Conservation (phyloP, 2,329 filamentous ascomycete species). For the Chlorencoelia australis region DNA sequence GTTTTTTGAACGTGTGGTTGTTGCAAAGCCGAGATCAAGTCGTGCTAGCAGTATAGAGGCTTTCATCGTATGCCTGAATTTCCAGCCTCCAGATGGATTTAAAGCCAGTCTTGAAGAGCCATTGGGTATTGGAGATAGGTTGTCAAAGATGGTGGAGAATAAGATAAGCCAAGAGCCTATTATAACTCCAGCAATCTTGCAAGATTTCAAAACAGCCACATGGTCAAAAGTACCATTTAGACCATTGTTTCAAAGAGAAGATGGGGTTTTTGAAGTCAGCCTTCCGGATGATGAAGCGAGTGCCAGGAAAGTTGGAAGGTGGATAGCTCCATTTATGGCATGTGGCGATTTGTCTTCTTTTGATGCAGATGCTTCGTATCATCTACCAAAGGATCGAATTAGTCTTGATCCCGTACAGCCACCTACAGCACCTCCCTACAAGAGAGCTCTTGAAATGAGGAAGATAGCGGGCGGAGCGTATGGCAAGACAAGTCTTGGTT, state of each 20-base stretch:
- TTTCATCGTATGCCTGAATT: constrained; percentile 91
- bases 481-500: constrained; percentile 19
- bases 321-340: constrained; percentile 95
- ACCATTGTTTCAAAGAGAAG: constrained; percentile 10
- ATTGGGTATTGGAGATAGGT: constrained; percentile 51
- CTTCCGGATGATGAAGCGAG: constrained; percentile 26
- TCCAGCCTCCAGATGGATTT: constrained; percentile 69
- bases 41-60: constrained; percentile 95
- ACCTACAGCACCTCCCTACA: constrained; percentile 92
- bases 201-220: constrained; percentile 34
- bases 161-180: constrained; percentile 33
- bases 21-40: constrained; percentile 89
- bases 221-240: constrained; percentile 28
- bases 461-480: constrained; percentile 61
- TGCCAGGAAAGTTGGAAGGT: constrained; percentile 42
- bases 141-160: constrained; percentile 40
- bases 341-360: constrained; percentile 92
- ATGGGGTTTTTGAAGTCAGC: constrained; percentile 20
- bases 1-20: constrained; percentile 77
- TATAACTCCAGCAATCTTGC: constrained; percentile 34
- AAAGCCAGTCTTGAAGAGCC: constrained; percentile 66
- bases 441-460: constrained; percentile 76
- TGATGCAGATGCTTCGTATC: constrained; percentile 92
- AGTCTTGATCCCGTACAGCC: constrained; percentile 89
- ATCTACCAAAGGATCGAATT: constrained; percentile 74